Percentiles rank a stretch among this genome's conserved stretches.
Evolutionary conservation across 2,329 filamentous ascomycete genomes (phyloP).

Genomic region (Neonectria faginata): DNA sequence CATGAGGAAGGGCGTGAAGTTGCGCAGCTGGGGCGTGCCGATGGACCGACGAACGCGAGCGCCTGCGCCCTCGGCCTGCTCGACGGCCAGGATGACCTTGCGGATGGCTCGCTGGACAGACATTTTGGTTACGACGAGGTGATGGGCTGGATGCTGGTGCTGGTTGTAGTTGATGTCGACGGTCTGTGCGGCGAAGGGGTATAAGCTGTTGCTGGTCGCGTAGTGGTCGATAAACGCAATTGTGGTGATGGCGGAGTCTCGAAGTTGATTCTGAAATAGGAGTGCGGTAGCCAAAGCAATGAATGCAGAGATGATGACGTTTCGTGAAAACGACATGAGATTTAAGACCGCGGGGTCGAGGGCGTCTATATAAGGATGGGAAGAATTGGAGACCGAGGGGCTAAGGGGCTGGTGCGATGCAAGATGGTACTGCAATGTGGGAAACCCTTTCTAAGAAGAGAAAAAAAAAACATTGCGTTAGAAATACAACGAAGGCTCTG

Average conservation of each 20-base stretch:
- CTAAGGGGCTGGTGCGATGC: slow-evolving; percentile 16
- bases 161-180: slow-evolving; percentile 25
- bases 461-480: slow-evolving; percentile 12
- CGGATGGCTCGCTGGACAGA: slow-evolving; percentile 80
- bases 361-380: slow-evolving; percentile 36
- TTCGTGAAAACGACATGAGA: slow-evolving; percentile 49
- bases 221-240: slow-evolving; percentile 35
- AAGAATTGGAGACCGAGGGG: slow-evolving; percentile 10
- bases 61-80: slow-evolving; percentile 89
- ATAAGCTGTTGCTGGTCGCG: slow-evolving; percentile 12
- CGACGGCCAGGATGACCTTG: slow-evolving; percentile 84
- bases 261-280: slow-evolving; percentile 42
- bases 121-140: slow-evolving; percentile 63
- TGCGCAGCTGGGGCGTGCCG: slow-evolving; percentile 83
- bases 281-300: slow-evolving; percentile 47
- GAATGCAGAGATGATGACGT: slow-evolving; percentile 46
- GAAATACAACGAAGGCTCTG: slow-evolving; percentile 19
- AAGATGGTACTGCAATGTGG: neutral
- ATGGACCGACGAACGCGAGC: slow-evolving; percentile 89
- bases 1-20: slow-evolving; percentile 95
- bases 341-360: slow-evolving; percentile 29
- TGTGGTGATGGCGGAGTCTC: slow-evolving; percentile 35
- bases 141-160: slow-evolving; percentile 33
- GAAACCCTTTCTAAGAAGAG: neutral
- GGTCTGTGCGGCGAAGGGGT: slow-evolving; percentile 7